Evolutionary conservation across 2,329 filamentous ascomycete genomes (phyloP).

Genomic region (Beauveria australis): DNA sequence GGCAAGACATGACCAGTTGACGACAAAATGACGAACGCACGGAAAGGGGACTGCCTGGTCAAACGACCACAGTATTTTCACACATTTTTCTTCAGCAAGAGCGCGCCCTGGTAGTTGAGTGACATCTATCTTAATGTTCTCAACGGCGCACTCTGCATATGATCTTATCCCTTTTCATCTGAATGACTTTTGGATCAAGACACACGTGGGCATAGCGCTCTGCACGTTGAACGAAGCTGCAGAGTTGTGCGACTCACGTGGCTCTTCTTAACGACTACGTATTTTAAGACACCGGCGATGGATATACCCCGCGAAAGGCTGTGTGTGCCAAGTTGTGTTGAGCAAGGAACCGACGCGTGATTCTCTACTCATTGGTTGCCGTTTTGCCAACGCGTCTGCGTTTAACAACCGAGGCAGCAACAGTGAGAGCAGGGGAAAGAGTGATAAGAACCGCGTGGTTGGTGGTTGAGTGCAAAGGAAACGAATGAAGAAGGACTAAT

Average conservation of each 20-base stretch:
- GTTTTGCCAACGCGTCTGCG: background rate
- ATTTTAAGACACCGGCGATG: conserved; percentile 31
- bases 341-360: conserved; percentile 10
- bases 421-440: conserved; percentile 3
- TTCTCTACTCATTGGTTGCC: background rate
- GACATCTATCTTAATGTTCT: conserved; percentile 11
- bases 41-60: conserved; percentile 4
- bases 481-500: conserved; percentile 1
- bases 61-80: conserved; percentile 16
- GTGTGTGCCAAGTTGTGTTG: conserved; percentile 20
- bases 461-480: conserved; percentile 10
- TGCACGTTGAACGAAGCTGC: conserved; percentile 24
- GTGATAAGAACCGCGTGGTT: conserved; percentile 9
- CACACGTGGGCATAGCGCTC: conserved; percentile 22
- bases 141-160: conserved; percentile 19
- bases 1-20: conserved; percentile 6
- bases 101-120: conserved; percentile 21
- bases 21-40: conserved; percentile 10
- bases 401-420: background rate
- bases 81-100: conserved; percentile 20
- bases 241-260: conserved; percentile 24
- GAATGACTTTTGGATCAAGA: conserved; percentile 22
- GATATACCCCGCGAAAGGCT: conserved; percentile 33
- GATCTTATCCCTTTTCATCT: conserved; percentile 13
- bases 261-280: conserved; percentile 27